Base-by-base conservation (phyloP, 371 early-diverging fungal species). In the Mortierella sp. region DNA sequence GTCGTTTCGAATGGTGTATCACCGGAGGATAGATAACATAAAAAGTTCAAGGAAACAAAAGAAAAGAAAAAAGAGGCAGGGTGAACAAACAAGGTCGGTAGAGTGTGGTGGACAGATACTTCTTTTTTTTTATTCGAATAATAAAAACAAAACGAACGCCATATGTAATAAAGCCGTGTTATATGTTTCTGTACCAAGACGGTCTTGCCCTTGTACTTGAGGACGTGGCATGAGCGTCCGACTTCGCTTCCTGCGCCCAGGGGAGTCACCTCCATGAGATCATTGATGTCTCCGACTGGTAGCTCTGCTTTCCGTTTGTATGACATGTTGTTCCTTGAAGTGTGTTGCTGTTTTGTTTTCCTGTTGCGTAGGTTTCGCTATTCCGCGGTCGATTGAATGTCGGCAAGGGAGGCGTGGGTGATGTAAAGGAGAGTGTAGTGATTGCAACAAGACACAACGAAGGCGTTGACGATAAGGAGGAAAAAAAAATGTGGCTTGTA, bases 231-330 rank as follows among this genome's bases (percentile, higher is more conserved):
- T 50, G 99, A 99, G 82, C 99, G 92, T 11, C 99, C 99, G 38
- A 99, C 99, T 90, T 99, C 99, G 84, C 97, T 96, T 45, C 99
- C 99, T 26, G 99, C 99, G 26, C 99, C 99, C 26, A 99, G 92
- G 31, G 99, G 99, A 10, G 97, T 99, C 38, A 99, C 95, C 80
- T 92, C 91, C 55, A 96, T 88, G 52, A 95, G 84, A 84, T 96
- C 96, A 76, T 92, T 93, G 76, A 92, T 91, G 72, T 94, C 93
- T 10, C 88, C 91, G 55, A 93, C 89, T 24, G 86, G 86, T 19
- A 82, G 55, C 47, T 86, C 86, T 24, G 86, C 86, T 73, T 86
- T 86, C 34, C 86, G 65, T 73, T 86, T 86, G 73, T 77, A 82
- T 0, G 84, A 70, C 84, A 84, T 72, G 58, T 47, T 31, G 45